Conservation (phyloP, 78 protist species). For the Speleostelium caveatum region DNA sequence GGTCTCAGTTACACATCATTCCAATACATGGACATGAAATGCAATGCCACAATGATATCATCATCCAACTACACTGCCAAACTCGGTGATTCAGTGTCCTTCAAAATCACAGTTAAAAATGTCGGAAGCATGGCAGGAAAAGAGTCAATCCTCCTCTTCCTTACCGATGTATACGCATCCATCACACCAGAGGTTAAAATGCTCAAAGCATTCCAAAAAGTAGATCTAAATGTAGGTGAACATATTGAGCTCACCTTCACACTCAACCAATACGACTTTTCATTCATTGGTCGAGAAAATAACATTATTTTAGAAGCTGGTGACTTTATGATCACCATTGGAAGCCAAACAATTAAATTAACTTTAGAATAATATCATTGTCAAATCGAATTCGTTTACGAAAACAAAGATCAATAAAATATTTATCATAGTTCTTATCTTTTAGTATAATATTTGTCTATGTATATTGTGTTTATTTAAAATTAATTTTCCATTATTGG, state of each 20-base stretch:
- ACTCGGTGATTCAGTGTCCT: constrained; percentile 8
- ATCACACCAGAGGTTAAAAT: constrained; percentile 84
- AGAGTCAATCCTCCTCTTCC: constrained; percentile 65
- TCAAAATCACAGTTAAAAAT: constrained; percentile 41
- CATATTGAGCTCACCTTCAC: constrained; percentile 2
- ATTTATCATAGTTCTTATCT: no score
- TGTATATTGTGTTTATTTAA: no score
- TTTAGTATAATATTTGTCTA: no score
- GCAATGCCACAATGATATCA: constrained; percentile 2
- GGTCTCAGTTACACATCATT: constrained; percentile 84
- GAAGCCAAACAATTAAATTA: constrained; percentile 18
- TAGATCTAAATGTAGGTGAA: constrained; percentile 44
- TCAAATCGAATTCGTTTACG: no score
- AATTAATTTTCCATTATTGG: no score
- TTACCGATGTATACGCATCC: constrained; percentile 59
- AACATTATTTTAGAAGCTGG: constrained; percentile 55
- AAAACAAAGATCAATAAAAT: no score
- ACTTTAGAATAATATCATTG: constrained; percentile 38
- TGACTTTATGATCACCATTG: constrained; percentile 31
- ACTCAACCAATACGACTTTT: constrained; percentile 29
- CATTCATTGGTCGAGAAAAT: constrained; percentile 46
- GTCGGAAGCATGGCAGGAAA: constrained; percentile 65
- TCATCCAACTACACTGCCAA: constrained; percentile 36
- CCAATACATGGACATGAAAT: constrained; percentile 19
- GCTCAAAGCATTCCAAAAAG: constrained; percentile 51